Base-by-base conservation (phyloP, 441 rosid genomes). In the Mallotus repandus region DNA sequence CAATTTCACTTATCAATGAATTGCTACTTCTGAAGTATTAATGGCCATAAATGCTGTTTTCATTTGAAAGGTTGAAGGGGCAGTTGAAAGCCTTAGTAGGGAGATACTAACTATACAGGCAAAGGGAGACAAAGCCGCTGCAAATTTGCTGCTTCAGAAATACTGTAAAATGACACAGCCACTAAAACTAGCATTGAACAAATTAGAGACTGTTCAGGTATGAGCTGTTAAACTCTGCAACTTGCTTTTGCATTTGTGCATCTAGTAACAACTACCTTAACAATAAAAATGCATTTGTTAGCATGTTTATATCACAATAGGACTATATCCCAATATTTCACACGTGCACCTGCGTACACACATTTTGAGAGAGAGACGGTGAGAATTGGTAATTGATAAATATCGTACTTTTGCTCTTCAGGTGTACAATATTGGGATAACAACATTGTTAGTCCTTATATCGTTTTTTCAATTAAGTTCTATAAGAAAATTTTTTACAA, bases 31-130 rank as follows among this genome's bases (percentile, higher is more conserved):
- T 9, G 43, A 68, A 64, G 62, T 67, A 74, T 13, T 22, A 49
- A 29, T 70, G 46, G 25, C 60, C 69, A 67, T 66, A 43, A 77
- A 52, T 38, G 69, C 62, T 82, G 29, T 62, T 74, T 63, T 57
- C 59, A 53, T 73, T 80, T 38, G 63, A 49, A 80, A 93, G 99
- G 85, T 93, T 46, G 91, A 91, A 81, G 86, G 58, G 71, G 97
- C 93, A 4, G 98, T 90, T 38, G 94, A 93, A 84, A 90, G 97
- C 85, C 81, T 90, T 83, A 86, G 98, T 81, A 85, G 83, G 73
- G 91, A 89, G 82, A 88, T 93, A 79, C 89, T 95, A 59, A 95
- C 97, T 12, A 86, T 90, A 74, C 98, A 93, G 77, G 99, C 98
- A 71, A 84, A 81, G 80, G 99, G 95, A 70, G 97, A 90, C 84